Base-by-base conservation (phyloP, 2,329 filamentous ascomycete species). In the Alternaria conjuncta region DNA sequence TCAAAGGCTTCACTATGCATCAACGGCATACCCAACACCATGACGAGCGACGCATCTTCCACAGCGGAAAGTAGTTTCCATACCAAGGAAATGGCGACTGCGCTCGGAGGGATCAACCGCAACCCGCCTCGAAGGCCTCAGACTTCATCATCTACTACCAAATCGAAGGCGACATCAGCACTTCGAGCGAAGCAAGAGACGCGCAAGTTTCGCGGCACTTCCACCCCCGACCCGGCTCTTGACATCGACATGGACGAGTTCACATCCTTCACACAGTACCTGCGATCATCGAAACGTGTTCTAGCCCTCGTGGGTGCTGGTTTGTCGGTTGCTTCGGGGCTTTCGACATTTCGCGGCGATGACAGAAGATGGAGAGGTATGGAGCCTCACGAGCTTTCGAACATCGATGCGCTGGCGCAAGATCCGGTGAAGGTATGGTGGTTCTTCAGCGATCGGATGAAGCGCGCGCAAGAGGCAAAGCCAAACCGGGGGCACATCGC, bases 321-420 rank as follows among this genome's bases (percentile, higher is more conserved):
- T 0, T 63, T 76, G 6, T 75, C 72, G 6, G 71, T 63, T 1
- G 55, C 68, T 3, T 75, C 74, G 18, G 71, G 71, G 21, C 58
- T 76, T 7, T 58, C 68, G 6, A 75, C 73, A 1, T 76, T 69
- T 55, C 73, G 72, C n/a, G 69, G 68, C 9, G 49, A 61, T 11
- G 62, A 65, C 3, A 62, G 62, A 3, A 57, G 67, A 9, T 75
- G 70, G 71, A 36, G 66, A 18, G 44, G 55, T 10, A 23, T 41
- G 2, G 45, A 47, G 8, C 45, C 45, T n/a, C 45, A 47, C 2
- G 45, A 47, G 10, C 45, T 47, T 25, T 47, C 45, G 23, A 47
- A 26, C 6, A 18, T 47, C 8, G 45, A 47, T 1, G 45, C 45
- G 5, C 13, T 47, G 45, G 1, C 4, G 10, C 21, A 26, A 2